Conservation (phyloP, 1,284 basidiomycete genomes). For the Microbotryum intermedium region DNA sequence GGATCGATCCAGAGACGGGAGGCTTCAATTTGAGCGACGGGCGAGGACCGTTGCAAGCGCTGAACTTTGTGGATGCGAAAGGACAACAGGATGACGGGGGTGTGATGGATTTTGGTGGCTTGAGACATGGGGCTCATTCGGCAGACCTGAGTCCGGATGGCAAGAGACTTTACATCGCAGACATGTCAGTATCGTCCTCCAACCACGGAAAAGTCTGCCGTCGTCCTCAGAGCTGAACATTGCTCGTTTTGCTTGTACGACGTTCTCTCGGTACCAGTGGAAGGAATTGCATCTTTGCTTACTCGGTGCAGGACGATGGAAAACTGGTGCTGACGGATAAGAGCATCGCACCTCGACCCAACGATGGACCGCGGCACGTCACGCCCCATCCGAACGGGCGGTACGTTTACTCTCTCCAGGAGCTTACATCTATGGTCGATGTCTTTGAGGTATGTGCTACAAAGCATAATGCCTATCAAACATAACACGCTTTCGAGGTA, state of each 20-base stretch:
- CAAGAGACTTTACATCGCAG: conserved; percentile 37
- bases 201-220: conserved; percentile 19
- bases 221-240: conserved; percentile 8
- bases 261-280: conserved; percentile 33
- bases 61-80: conserved; percentile 29
- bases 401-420: conserved; percentile 40
- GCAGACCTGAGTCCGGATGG: conserved; percentile 37
- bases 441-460: conserved; percentile 30
- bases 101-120: conserved; percentile 37
- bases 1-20: conserved; percentile 34
- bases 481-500: background rate
- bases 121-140: conserved; percentile 37
- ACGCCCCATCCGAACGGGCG: conserved; percentile 41
- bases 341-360: conserved; percentile 37
- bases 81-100: conserved; percentile 16
- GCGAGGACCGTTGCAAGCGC: conserved; percentile 29
- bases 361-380: conserved; percentile 42
- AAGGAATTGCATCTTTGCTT: conserved; percentile 41
- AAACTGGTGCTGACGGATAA: conserved; percentile 36
- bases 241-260: background rate
- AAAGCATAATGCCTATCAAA: no score
- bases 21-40: conserved; percentile 33
- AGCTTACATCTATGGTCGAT: conserved; percentile 37
- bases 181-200: conserved; percentile 31
- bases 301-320: conserved; percentile 35